A percentile compares a stretch with the other conserved stretches of the same genome.
These are phyloP conservation scores for Boletus vinaceobasis DNA, from an alignment of 768 basidiomycete species.

Conservation along the genomic window DNA sequence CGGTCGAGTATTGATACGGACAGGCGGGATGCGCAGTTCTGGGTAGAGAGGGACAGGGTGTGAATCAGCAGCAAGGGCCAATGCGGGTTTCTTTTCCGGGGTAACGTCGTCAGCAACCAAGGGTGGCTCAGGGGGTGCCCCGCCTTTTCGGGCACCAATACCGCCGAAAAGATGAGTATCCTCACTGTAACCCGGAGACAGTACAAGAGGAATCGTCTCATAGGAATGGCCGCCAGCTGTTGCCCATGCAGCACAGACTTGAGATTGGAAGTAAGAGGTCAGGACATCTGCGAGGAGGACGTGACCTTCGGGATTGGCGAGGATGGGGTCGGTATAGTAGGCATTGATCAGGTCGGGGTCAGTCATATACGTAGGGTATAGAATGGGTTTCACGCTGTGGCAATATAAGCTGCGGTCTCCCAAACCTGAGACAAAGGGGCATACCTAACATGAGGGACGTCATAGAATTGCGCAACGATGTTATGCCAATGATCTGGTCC, in stretches of 20 bases:
- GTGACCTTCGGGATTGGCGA: slow-evolving; percentile 80
- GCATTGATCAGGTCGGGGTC: slow-evolving; percentile 61
- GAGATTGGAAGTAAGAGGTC: slow-evolving; percentile 83
- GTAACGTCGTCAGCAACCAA: slow-evolving; percentile 32
- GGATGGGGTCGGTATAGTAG: slow-evolving; percentile 80
- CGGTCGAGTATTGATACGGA: slow-evolving; percentile 69
- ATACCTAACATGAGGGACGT: slow-evolving; percentile 84
- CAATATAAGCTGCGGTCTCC: not conserved
- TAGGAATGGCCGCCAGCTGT: slow-evolving; percentile 64
- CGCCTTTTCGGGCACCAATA: slow-evolving; percentile 78
- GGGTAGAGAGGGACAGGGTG: slow-evolving; percentile 26
- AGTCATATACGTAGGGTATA: slow-evolving; percentile 80
- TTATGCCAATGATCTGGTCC: slow-evolving; percentile 91
- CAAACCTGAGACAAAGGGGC: slow-evolving; percentile 2
- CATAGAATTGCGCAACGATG: slow-evolving; percentile 94
- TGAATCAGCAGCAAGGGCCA: slow-evolving; percentile 5
- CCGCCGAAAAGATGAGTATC: slow-evolving; percentile 76
- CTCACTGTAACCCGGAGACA: slow-evolving; percentile 35
- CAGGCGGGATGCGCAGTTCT: slow-evolving; percentile 55
- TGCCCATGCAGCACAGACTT: slow-evolving; percentile 85
- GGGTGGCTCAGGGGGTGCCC: slow-evolving; percentile 46
- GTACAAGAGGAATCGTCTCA: slow-evolving; percentile 50
- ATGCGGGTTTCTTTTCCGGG: slow-evolving; percentile 24
- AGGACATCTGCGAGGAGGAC: slow-evolving; percentile 89
- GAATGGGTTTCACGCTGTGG: slow-evolving; percentile 67